Base-by-base conservation (phyloP, 176 grass and related monocot genomes). In the Alloteropsis semialata region DNA sequence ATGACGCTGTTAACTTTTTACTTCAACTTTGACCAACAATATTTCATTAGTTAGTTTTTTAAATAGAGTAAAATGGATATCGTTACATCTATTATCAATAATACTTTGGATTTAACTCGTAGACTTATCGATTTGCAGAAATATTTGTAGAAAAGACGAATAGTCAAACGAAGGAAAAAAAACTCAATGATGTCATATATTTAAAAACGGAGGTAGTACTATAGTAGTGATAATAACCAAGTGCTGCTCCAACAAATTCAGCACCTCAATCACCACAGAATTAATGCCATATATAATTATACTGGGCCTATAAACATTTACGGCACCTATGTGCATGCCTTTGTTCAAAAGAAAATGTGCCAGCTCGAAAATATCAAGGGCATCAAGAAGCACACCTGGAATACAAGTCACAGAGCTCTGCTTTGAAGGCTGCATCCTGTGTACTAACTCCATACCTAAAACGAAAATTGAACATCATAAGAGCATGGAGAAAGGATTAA, bases 341-440 rank as follows among this genome's bases (percentile, higher is more conserved):
- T 42, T 77, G 24, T 60, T 77, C 54, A 81, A 24, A 82, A 74
- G 41, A 65, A 78, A 41, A 17, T 13, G 38, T 32, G 63, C 32
- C 36, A 81, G 29, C 11, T 65, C 32, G 67, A 83, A 49, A 77
- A 14, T 37, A 33, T 15, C 37, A n/a, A 21, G 10, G 19, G 30
- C 42, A 42, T 51, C 63, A 72, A 88, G 33, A 87, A 67, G 15
- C 69, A 86, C 46, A 98, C 92, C 90, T 89, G 67, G 57, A 78
- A 78, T 95, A 98, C 76, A 98, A 87, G 84, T 95, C 91, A 71
- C 84, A 91, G 69, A 98, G 89, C 92, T 98, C 96, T 43, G 74
- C 82, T 90, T 91, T 98, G 84, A 98, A 95, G 49, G 91, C 87
- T 57, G 84, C 84, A 70, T 95, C 96, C 75, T 98, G 87, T 84